phyloP scores from a whole-genome alignment of 1,284 basidiomycete genomes.

The Ganoderma boninense region DNA sequence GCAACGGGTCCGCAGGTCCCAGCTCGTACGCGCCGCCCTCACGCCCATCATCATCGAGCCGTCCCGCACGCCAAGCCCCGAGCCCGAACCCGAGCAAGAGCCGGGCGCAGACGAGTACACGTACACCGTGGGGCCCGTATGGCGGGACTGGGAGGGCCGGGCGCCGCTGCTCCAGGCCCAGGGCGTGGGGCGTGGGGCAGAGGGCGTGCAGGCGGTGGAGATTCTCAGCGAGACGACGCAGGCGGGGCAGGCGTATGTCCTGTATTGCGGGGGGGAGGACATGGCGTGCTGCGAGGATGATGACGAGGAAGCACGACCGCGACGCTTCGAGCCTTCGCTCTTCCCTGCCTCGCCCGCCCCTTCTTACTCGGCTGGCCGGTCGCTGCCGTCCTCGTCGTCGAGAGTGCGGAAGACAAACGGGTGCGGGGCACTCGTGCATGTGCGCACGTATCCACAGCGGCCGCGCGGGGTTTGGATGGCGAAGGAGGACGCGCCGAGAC shows the following conservation, averaged over 20 bases:
- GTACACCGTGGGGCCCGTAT: slow-evolving; percentile 31
- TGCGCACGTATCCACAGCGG: slow-evolving; percentile 58
- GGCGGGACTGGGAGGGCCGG: slow-evolving; percentile 33
- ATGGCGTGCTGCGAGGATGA: slow-evolving; percentile 22
- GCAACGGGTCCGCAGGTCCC: slow-evolving; percentile 13
- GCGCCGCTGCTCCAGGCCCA: slow-evolving; percentile 5
- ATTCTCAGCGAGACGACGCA: slow-evolving; percentile 29
- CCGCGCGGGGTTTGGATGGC: slow-evolving; percentile 65
- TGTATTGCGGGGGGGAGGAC: slow-evolving; percentile 59
- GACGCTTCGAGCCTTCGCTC: slow-evolving; percentile 33
- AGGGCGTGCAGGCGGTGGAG: slow-evolving; percentile 35
- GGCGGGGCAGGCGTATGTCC: slow-evolving; percentile 45
- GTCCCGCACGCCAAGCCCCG: slow-evolving; percentile 45
- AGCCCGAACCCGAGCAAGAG: slow-evolving; percentile 2
- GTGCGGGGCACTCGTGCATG: slow-evolving; percentile 67
- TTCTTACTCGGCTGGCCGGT: slow-evolving; percentile 36
- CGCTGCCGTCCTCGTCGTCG: slow-evolving; percentile 51
- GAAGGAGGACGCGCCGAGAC: slow-evolving; percentile 52
- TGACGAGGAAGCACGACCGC: slow-evolving; percentile 25
- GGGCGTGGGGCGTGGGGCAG: slow-evolving; percentile 30
- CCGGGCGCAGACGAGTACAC: slow-evolving; percentile 34
- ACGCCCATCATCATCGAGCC: slow-evolving; percentile 36
- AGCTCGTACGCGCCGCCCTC: slow-evolving; percentile 26
- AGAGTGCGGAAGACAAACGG: slow-evolving; percentile 51
- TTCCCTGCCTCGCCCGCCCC: slow-evolving; percentile 20